Evolutionary conservation across 2,329 filamentous ascomycete genomes (phyloP).

Genomic region (Aaosphaeria arxii): DNA sequence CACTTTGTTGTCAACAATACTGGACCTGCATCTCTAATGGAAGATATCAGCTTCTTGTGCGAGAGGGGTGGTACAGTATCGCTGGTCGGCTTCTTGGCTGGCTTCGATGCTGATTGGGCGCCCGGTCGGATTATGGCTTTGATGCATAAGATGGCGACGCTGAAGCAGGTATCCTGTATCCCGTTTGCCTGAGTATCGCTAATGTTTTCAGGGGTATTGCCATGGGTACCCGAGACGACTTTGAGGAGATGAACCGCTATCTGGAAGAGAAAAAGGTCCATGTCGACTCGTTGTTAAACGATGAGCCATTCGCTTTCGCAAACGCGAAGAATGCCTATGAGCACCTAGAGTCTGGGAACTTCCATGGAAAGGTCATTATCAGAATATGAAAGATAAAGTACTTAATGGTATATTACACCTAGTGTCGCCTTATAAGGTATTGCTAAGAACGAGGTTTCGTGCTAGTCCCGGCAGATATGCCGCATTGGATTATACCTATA

Average conservation of each 20-base stretch:
- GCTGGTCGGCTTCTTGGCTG: constrained; percentile 22
- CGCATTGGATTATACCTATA: no score
- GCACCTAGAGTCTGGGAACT: constrained; percentile 32
- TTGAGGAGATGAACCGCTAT: constrained; percentile 34
- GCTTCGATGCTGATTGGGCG: constrained; percentile 1
- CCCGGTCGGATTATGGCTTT: constrained; percentile 9
- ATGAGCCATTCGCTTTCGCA: constrained; percentile 33
- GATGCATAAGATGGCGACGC: constrained; percentile 18
- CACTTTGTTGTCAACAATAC: constrained; percentile 47
- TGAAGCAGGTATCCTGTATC: constrained; percentile 11
- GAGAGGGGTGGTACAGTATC: constrained; percentile 16
- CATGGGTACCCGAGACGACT: constrained; percentile 57
- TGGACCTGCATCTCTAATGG: constrained; percentile 13
- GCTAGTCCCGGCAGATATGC: no score
- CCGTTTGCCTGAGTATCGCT: not conserved
- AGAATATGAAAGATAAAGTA: constrained; percentile 4
- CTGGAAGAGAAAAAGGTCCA: constrained; percentile 32
- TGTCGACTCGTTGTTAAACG: constrained; percentile 24
- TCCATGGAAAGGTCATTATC: constrained; percentile 30
- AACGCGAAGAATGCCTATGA: constrained; percentile 32
- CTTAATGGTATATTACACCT: no score
- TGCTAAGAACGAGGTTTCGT: no score
- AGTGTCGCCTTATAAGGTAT: no score
- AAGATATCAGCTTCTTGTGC: constrained; percentile 12
- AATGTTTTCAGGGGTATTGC: constrained; percentile 47